phyloP scores from a whole-genome alignment of 768 basidiomycete species.

The Russula griseocarnosa region DNA sequence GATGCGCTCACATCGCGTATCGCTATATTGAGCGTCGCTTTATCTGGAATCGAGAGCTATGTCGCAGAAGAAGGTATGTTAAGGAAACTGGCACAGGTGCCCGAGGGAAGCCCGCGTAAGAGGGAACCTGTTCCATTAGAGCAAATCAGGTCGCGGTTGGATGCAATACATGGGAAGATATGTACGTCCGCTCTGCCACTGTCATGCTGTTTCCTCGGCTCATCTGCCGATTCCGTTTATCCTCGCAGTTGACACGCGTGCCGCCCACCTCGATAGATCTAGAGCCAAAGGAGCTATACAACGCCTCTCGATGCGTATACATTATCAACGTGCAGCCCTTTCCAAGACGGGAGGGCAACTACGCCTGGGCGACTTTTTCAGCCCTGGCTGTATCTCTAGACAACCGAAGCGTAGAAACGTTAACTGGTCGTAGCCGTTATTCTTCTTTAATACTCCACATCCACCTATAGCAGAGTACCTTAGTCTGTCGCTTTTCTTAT shows the following conservation, averaged over 20 bases:
- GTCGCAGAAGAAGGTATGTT: slow-evolving; percentile 42
- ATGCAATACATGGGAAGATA: slow-evolving; percentile 55
- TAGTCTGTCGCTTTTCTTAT: slow-evolving; percentile 32
- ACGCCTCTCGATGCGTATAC: slow-evolving; percentile 55
- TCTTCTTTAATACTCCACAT: neutral
- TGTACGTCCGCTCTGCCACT: slow-evolving; percentile 40
- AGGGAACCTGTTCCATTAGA: slow-evolving; percentile 46
- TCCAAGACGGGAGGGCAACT: slow-evolving; percentile 29
- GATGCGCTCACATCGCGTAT: slow-evolving; percentile 54
- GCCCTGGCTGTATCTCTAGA: slow-evolving; percentile 11
- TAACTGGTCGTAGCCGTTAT: slow-evolving; percentile 1
- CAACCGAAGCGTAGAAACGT: slow-evolving; percentile 10
- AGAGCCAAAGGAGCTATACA: slow-evolving; percentile 67
- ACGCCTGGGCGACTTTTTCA: slow-evolving; percentile 19
- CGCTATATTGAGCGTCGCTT: slow-evolving; percentile 53
- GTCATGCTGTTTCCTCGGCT: neutral
- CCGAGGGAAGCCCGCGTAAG: slow-evolving; percentile 32
- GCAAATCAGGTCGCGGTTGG: slow-evolving; percentile 46
- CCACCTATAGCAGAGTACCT: neutral
- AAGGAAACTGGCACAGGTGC: slow-evolving; percentile 5
- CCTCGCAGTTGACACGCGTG: slow-evolving; percentile 61
- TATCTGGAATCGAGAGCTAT: slow-evolving; percentile 58
- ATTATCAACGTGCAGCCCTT: slow-evolving; percentile 52
- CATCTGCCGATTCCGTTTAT: neutral
- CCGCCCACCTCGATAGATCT: slow-evolving; percentile 71